phyloP scores from a whole-genome alignment of 768 basidiomycete species.

The Coprinopsis strossmayeri region DNA sequence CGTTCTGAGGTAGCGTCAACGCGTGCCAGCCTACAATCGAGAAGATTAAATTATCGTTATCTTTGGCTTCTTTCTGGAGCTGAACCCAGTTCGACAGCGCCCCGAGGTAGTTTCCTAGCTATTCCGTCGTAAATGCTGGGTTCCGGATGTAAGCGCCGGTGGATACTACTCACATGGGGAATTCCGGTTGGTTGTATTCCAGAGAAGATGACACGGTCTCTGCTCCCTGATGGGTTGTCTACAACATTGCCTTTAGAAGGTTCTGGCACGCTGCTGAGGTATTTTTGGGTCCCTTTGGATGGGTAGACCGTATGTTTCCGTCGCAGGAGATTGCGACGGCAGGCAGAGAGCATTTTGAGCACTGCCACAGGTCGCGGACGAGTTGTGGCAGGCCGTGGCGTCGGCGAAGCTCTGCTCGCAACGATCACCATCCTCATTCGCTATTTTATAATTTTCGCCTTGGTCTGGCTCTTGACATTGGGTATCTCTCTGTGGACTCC shows the following conservation, averaged over 20 bases:
- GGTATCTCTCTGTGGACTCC: too few relatives aligned
- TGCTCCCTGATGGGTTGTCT: too few relatives aligned
- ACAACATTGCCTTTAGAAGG: neutral
- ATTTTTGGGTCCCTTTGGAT: neutral
- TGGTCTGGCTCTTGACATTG: too few relatives aligned
- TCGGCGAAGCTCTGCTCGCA: too few relatives aligned
- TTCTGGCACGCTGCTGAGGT: neutral
- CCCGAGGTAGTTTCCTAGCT: conserved; percentile 94
- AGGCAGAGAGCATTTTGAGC: conserved; percentile 1
- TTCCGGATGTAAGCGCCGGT: neutral
- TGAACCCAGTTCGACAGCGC: conserved; percentile 86
- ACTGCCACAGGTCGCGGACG: too few relatives aligned
- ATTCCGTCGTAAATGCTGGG: neutral
- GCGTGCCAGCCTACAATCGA: conserved; percentile 95
- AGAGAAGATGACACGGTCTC: conserved; percentile 59
- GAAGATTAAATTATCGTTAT: conserved; percentile 65
- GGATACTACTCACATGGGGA: conserved; percentile 59
- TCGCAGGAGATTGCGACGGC: neutral
- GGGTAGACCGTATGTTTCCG: neutral
- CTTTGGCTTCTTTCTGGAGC: conserved; percentile 55
- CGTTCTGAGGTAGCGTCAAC: conserved; percentile 86
- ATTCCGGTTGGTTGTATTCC: conserved; percentile 94
- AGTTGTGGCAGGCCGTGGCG: too few relatives aligned
- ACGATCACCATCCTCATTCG: too few relatives aligned
- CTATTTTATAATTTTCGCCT: too few relatives aligned